These are phyloP conservation scores for Xylariaceae sp. DNA, from an alignment of 2,329 filamentous ascomycete genomes.

Conservation along the genomic window DNA sequence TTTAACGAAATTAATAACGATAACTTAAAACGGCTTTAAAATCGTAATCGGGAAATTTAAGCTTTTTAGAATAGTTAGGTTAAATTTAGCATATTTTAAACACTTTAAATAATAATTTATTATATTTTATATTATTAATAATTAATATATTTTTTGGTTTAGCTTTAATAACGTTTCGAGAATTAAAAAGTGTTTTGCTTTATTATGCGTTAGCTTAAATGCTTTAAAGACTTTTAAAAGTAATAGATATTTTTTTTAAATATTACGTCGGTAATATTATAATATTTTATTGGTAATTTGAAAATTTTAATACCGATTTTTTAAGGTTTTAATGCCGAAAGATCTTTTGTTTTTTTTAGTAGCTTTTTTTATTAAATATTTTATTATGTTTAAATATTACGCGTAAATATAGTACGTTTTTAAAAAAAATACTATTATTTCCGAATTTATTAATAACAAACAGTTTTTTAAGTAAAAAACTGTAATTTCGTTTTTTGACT, in stretches of 20 bases:
- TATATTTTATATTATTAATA: neutral
- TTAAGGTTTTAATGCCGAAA: too few relatives aligned
- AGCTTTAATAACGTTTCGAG: neutral
- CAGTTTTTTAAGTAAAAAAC: neutral
- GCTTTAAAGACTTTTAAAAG: neutral
- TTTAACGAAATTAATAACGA: too few relatives aligned
- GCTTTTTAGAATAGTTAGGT: too few relatives aligned
- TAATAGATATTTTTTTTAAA: neutral
- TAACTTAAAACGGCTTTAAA: too few relatives aligned
- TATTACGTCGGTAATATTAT: neutral
- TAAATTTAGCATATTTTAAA: too few relatives aligned
- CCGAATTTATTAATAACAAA: neutral
- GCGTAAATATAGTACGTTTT: neutral
- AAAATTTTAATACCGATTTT: too few relatives aligned
- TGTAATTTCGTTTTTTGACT: neutral
- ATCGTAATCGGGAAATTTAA: too few relatives aligned
- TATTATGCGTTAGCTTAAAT: neutral
- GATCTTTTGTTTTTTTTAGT: neutral
- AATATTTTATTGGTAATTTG: neutral
- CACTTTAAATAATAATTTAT: constrained; percentile 1
- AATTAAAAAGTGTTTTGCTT: neutral
- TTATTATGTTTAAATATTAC: neutral
- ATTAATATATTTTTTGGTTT: neutral
- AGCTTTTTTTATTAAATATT: neutral
- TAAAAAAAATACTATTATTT: neutral